Evolutionary conservation across 2,329 filamentous ascomycete genomes (phyloP).

Genomic region (Elsinoe fawcettii): DNA sequence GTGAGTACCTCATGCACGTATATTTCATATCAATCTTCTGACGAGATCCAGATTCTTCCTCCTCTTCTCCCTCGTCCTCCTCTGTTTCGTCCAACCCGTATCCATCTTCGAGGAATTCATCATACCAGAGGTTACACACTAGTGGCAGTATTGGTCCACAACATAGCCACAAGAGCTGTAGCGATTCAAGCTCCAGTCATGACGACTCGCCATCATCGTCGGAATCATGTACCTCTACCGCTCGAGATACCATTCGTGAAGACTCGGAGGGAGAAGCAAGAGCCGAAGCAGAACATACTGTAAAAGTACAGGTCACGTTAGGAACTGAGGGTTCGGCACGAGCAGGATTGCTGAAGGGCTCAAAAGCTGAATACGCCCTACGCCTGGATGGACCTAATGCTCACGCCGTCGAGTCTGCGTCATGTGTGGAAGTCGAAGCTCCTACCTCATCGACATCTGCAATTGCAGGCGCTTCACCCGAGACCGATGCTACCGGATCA

Average conservation of each 20-base stretch:
- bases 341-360: neutral
- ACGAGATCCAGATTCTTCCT: neutral
- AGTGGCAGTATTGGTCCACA: neutral
- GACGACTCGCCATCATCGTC: constrained; percentile 2
- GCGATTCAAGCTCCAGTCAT: neutral
- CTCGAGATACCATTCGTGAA: neutral
- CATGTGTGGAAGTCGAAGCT: no score
- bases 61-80: neutral
- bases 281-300: neutral
- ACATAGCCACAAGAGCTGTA: neutral
- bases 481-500: no score
- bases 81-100: neutral
- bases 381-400: no score
- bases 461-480: no score
- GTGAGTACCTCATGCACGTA: neutral
- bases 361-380: neutral
- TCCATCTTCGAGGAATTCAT: constrained; percentile 1
- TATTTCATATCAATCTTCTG: neutral
- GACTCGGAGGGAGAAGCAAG: constrained; percentile 1
- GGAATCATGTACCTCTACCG: neutral
- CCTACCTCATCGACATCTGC: no score
- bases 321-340: neutral
- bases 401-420: no score
- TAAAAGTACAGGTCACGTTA: neutral
- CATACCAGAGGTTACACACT: neutral